Base-by-base conservation (phyloP, 345 rosid species). In the Alliaria petiolata region DNA sequence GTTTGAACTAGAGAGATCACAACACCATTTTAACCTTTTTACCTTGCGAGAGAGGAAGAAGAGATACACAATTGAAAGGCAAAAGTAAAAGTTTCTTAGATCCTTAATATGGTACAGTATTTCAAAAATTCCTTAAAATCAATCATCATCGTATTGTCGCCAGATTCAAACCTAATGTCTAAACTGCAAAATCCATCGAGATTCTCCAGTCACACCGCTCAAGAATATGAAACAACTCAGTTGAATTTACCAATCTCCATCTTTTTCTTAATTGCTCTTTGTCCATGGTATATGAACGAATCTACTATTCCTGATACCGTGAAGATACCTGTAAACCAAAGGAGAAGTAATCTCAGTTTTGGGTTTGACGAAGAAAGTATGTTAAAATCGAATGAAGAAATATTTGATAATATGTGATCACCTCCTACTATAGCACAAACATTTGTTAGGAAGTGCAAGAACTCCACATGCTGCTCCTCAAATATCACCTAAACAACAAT, bases 371-470 rank as follows among this genome's bases (percentile, higher is more conserved):
- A 67, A 56, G 19, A 38, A 13, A 42, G 31, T 1, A 42, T 40
- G 42, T 42, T 40, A 4, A 10, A 13, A 2, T 2, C 3, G 14
- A 54, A 8, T 3, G 62, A 14, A 51, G 17, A 15, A 40, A 20
- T 22, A 67, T n/a, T n/a, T n/a, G 17, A 7, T 31, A 17, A 3
- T 54, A 13, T 59, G 2, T 5, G 30, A 52, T 56, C 43, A 70
- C 96, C 98, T 85, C 98, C 98, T 50, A 90, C 77, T 28, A 93
- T 79, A 16, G 97, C 98, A 40, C 98, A 93, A 8, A 90, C 76
- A 70, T 85, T 80, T 70, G 96, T 89, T 65, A 90, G n/a, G 60
- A 93, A 93, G 85, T 93, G 98, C 77, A 93, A 70, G 71, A 90
- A 90, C 22, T 89, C 79, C 30, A 79, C 82, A 60, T 87, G 97